Conservation (phyloP, 306 rosid genomes). For the Argentina anserina region DNA sequence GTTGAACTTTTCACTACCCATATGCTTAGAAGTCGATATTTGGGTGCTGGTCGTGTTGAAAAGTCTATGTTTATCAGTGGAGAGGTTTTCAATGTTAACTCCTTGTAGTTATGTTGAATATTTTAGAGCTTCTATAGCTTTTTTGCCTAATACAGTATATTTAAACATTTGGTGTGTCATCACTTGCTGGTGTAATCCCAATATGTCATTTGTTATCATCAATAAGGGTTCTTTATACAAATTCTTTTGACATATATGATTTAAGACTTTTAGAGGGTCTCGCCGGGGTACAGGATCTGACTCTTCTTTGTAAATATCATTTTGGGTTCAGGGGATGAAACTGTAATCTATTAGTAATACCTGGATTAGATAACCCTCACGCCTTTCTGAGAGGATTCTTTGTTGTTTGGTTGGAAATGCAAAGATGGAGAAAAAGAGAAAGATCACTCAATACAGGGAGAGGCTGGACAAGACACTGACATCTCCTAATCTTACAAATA, state of each 20-base stretch:
- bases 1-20: neutral
- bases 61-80: neutral
- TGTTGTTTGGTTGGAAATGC: constrained; percentile 27
- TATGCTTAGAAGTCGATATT: neutral
- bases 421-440: constrained; percentile 56
- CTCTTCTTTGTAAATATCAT: neutral
- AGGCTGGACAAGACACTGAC: constrained; percentile 69
- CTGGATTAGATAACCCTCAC: constrained; percentile 2
- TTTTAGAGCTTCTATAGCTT: no score
- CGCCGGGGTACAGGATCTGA: constrained; percentile 3
- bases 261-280: neutral
- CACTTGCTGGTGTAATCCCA: neutral
- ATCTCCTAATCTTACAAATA: constrained; percentile 58
- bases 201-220: neutral
- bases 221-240: neutral
- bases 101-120: neutral
- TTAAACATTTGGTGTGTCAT: neutral
- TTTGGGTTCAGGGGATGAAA: constrained; percentile 22
- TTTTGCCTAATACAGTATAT: neutral
- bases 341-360: constrained; percentile 15
- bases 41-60: constrained; percentile 4
- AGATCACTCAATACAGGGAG: constrained; percentile 69
- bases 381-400: constrained; percentile 24
- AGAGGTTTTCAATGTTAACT: constrained; percentile 9
- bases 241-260: neutral